Percentiles rank a stretch among this genome's conserved stretches.
Conservation (phyloP, 106 monocot genomes). For the Platanthera guangdongensis region DNA sequence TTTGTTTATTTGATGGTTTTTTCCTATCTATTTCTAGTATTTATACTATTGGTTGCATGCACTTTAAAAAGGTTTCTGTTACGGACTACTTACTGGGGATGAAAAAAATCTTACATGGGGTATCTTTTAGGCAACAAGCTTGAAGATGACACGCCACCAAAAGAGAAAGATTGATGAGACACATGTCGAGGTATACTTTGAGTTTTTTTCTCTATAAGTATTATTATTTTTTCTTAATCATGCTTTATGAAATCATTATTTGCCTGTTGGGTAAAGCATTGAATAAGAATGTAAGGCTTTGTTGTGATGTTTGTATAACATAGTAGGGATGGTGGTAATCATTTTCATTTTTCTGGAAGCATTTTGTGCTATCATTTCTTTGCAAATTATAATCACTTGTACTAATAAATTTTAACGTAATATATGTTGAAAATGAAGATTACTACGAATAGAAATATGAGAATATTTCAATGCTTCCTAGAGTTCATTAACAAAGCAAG, state of each 20-base stretch:
- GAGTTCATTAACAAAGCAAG: neutral
- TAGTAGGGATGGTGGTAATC: neutral
- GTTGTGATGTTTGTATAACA: neutral
- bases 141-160: conserved; percentile 97
- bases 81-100: neutral
- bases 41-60: neutral
- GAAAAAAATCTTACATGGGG: neutral
- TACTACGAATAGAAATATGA: neutral
- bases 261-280: neutral
- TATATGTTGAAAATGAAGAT: neutral
- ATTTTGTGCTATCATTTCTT: neutral
- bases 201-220: neutral
- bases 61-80: neutral
- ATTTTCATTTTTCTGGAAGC: neutral
- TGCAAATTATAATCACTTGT: neutral
- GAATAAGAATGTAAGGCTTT: neutral
- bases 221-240: neutral
- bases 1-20: neutral
- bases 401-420: neutral
- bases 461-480: neutral
- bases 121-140: conserved; percentile 68
- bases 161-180: conserved; percentile 97
- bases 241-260: neutral
- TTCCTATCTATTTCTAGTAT: neutral
- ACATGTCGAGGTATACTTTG: conserved; percentile 79